Percentiles rank a stretch among this genome's conserved stretches.
These are phyloP conservation scores for Coccomyxa sp. DNA, from an alignment of 139 green algal species.

Conservation along the genomic window DNA sequence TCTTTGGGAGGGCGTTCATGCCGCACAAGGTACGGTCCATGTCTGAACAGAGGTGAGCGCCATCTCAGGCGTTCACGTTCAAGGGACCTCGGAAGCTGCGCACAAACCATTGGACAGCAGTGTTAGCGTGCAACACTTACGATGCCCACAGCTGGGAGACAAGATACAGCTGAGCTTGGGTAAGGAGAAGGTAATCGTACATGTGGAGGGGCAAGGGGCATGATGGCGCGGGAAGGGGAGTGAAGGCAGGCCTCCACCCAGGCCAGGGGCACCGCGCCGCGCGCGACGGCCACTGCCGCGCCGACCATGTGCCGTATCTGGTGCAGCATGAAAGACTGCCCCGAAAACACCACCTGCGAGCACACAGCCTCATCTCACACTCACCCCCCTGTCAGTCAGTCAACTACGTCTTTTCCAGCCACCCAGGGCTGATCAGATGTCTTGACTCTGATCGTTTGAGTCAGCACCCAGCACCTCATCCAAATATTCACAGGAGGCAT, in stretches of 20 bases:
- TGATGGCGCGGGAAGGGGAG: conserved; percentile 46
- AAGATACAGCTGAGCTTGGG: too few relatives aligned
- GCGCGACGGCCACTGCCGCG: conserved; percentile 55
- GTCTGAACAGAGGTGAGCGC: too few relatives aligned
- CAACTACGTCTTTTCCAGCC: too few relatives aligned
- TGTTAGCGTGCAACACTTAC: too few relatives aligned
- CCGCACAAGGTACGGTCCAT: too few relatives aligned
- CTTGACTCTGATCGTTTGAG: too few relatives aligned
- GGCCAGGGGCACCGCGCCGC: conserved; percentile 48
- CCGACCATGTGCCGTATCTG: conserved; percentile 82
- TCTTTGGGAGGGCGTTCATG: too few relatives aligned
- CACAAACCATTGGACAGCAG: conserved; percentile 26
- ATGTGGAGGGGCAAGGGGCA: conserved; percentile 71
- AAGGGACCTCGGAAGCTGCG: conserved; percentile 4
- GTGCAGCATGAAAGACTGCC: conserved; percentile 74
- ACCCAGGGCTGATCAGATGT: too few relatives aligned
- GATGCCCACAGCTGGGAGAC: too few relatives aligned
- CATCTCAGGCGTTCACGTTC: background rate
- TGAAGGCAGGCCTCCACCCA: conserved; percentile 57
- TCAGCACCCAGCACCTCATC: too few relatives aligned
- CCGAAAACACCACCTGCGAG: conserved; percentile 40
- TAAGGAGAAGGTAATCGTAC: background rate
- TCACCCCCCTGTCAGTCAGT: too few relatives aligned
- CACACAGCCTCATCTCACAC: conserved; percentile 11
- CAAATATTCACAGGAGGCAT: too few relatives aligned